Conservation (phyloP, 2,329 filamentous ascomycete genomes). For the Dryadomyces sulphureus region DNA sequence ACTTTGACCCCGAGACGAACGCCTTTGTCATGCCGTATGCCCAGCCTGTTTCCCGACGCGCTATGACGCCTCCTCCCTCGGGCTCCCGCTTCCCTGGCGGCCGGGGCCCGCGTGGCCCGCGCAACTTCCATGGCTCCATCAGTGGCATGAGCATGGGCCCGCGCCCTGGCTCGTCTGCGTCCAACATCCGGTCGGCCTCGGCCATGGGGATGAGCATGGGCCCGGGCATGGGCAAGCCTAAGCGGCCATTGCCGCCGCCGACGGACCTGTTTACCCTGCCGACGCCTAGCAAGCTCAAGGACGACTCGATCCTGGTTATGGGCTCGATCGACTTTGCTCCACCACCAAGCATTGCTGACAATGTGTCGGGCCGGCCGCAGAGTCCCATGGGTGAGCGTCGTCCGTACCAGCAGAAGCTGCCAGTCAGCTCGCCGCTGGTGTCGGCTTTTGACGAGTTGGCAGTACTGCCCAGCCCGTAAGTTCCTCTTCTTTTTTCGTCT, state of each 20-base stretch:
- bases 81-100: constrained; percentile 27
- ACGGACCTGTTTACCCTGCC: constrained; percentile 60
- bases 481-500: constrained; percentile 14
- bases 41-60: constrained; percentile 71
- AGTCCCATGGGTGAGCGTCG: constrained; percentile 49
- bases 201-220: no score
- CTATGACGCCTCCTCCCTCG: constrained; percentile 84
- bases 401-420: constrained; percentile 61
- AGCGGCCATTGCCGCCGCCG: constrained; percentile 52
- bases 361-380: constrained; percentile 52
- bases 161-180: constrained; percentile 19
- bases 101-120: constrained; percentile 15
- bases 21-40: constrained; percentile 72
- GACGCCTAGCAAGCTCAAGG: constrained; percentile 70
- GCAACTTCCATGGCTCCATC: constrained; percentile 31
- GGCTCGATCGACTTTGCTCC: constrained; percentile 75
- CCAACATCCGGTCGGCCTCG: constrained; percentile 25
- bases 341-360: constrained; percentile 50
- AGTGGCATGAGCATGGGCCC: constrained; percentile 28
- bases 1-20: constrained; percentile 52
- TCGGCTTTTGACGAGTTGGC: constrained; percentile 79
- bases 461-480: constrained; percentile 81
- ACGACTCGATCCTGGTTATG: constrained; percentile 60
- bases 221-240: constrained; percentile 25
- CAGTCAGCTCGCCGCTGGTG: constrained; percentile 62